Conservation (phyloP, 495 filamentous ascomycete genomes). For the Penicillium nucicola region DNA sequence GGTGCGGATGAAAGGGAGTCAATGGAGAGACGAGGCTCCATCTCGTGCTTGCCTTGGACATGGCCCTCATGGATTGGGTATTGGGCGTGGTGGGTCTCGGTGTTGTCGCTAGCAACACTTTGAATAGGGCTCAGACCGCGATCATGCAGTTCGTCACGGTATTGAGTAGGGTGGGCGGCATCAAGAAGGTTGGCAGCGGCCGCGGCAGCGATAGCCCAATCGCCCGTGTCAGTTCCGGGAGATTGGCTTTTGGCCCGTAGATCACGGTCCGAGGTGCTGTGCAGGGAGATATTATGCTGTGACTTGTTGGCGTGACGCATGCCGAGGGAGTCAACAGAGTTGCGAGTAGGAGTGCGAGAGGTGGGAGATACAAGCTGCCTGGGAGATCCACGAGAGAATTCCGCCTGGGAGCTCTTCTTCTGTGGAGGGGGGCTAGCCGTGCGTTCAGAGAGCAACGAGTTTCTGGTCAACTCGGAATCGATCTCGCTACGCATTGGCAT, state of each 20-base stretch:
- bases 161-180: constrained; percentile 34
- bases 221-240: constrained; percentile 44
- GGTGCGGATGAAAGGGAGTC: constrained; percentile 52
- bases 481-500: constrained; percentile 86
- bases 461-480: constrained; percentile 80
- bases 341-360: constrained; percentile 51
- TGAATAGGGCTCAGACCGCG: constrained; percentile 81
- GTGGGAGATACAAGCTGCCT: constrained; percentile 50
- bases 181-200: constrained; percentile 44
- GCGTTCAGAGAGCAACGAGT: constrained; percentile 81
- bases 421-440: constrained; percentile 56
- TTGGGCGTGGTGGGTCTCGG: constrained; percentile 22
- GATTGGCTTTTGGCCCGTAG: constrained; percentile 41
- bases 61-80: constrained; percentile 4
- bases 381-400: constrained; percentile 53
- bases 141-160: constrained; percentile 53
- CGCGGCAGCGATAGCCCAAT: constrained; percentile 45
- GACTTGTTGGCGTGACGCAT: constrained; percentile 61
- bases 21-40: constrained; percentile 46
- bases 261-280: constrained; percentile 51
- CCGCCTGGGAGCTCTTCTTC: constrained; percentile 39
- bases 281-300: constrained; percentile 49
- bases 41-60: constrained; percentile 22
- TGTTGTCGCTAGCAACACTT: constrained; percentile 75
- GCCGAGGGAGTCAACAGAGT: constrained; percentile 46